Evolutionary conservation across 805 yeast genomes (phyloP).

Genomic region (Lachancea mirantina): DNA sequence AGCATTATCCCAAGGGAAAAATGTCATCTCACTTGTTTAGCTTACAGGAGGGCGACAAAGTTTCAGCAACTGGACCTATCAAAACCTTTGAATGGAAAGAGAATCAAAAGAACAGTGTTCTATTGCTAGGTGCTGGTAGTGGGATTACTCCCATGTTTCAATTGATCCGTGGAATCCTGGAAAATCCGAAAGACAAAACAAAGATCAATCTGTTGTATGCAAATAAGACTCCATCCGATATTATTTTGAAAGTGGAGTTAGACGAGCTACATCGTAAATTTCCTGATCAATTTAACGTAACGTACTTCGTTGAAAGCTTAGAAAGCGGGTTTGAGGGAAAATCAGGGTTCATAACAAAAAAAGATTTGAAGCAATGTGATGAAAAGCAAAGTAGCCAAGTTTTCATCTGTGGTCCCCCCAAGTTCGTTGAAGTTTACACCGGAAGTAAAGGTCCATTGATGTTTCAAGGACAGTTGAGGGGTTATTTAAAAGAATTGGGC

Average conservation of each 20-base stretch:
- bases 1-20: conserved; percentile 71
- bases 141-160: conserved; percentile 82
- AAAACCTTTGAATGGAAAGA: conserved; percentile 78
- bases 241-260: conserved; percentile 53
- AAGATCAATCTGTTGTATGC: conserved; percentile 52
- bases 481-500: too few relatives aligned
- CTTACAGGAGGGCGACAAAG: conserved; percentile 63
- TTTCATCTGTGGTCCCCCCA: too few relatives aligned
- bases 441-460: too few relatives aligned
- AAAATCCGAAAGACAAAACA: conserved; percentile 53
- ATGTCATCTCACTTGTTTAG: conserved; percentile 59
- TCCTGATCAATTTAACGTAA: conserved; percentile 63
- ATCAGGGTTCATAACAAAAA: conserved; percentile 1
- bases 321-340: conserved; percentile 1
- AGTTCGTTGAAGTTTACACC: too few relatives aligned
- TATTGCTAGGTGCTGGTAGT: conserved; percentile 74
- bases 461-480: too few relatives aligned
- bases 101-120: conserved; percentile 65
- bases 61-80: conserved; percentile 86
- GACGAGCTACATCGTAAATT: conserved; percentile 55
- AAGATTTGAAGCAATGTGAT: too few relatives aligned
- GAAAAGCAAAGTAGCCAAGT: too few relatives aligned
- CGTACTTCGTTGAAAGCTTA: conserved; percentile 65
- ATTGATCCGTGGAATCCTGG: conserved; percentile 55
- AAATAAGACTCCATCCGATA: conserved; percentile 61